Evolutionary conservation across 2,329 filamentous ascomycete genomes (phyloP), one percentile per base, ranked within the genome.

Genomic region (Drechslerella coelobrocha): DNA sequence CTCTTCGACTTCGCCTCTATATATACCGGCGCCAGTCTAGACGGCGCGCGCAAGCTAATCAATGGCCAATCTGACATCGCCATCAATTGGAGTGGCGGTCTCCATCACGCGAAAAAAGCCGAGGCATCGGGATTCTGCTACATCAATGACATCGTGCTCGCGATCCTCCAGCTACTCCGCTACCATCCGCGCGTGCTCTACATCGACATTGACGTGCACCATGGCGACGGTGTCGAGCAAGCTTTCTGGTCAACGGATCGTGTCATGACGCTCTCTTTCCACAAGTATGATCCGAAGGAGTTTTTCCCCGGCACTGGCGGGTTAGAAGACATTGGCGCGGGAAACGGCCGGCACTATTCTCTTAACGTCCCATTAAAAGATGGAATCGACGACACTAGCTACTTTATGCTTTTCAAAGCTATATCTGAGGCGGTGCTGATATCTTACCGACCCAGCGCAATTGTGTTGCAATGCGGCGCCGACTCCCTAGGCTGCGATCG

Each of bases 71-170:
- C 92, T 27, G 91, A 97, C 77, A 97, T 99, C 77, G 94, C 94
- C 60, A 92, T 99, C 77, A 95, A 96, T 76, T 99, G 94, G 94
- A 94, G 92, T 14, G 94, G 94, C 34, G 94, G 94, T 8, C 84
- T 99, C 29, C 94, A 99, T 79, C 94, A 99, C 77, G 94, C 94
- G 48, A 97, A 97, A 79, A 94, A 93, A 78, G 86, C 89, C 55
- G 92, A 96, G 80, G 93, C 94, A 0, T 93, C 89, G 8, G 94
- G 94, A 0, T 99, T 99, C 80, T 99, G 94, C 82, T 99, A 99
- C 81, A 92, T 97, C 81, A 99, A 99, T 79, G 86, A 88, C 75
- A 88, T 88, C 74, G 86, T 88, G 17, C 83, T 88, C 34, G 86
- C 85, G 47, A 88, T 88, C 73, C 83, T 88, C 62, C 85, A 88